Evolutionary conservation across 2,329 filamentous ascomycete species (phyloP), one percentile per base, ranked within the genome.

Genomic region (Talaromyces marneffei): DNA sequence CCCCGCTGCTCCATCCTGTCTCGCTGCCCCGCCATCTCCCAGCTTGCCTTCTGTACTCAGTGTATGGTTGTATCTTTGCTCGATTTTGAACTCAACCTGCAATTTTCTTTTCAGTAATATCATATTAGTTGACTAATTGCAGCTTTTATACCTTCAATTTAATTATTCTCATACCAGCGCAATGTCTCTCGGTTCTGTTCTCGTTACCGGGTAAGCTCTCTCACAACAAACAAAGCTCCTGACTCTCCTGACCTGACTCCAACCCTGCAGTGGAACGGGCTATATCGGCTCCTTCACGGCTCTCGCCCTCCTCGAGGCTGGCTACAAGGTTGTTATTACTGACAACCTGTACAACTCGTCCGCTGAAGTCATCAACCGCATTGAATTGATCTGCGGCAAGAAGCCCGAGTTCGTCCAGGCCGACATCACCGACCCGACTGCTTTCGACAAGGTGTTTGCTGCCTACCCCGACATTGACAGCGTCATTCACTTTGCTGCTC

Each of bases 211-310:
- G 92, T 96, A 87, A 81, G 87, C 75, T 23, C 48, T 56, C 27
- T 20, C 10, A 3, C 18, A 50, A 31, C 42, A 50, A 12, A 33
- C 23, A 25, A 2, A 33, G 29, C n/a, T 14, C 27, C 29, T 60
- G 37, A 16, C 39, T 40, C 18, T 8, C n/a, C 37, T 42, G 16
- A 33, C 25, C 5, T 44, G 18, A 25, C 2, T 23, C 23, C 12
- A 44, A 42, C 37, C 61, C 67, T 16, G 63, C 75, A 97, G 94
- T 84, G 94, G 94, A 73, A 96, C 92, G 67, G 94, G 94, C 81
- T 99, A 99, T 83, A 99, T 99, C 78, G 94, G 94, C 75, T 97
- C 93, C 56, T 97, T 97, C 83, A 99, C 94, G 64, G 83, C 90
- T 61, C 87, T 99, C 57, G 88, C 92, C 59, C 90, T 99, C 27